phyloP scores from a whole-genome alignment of 2,329 filamentous ascomycete genomes.

The Cladosporium sp. region DNA sequence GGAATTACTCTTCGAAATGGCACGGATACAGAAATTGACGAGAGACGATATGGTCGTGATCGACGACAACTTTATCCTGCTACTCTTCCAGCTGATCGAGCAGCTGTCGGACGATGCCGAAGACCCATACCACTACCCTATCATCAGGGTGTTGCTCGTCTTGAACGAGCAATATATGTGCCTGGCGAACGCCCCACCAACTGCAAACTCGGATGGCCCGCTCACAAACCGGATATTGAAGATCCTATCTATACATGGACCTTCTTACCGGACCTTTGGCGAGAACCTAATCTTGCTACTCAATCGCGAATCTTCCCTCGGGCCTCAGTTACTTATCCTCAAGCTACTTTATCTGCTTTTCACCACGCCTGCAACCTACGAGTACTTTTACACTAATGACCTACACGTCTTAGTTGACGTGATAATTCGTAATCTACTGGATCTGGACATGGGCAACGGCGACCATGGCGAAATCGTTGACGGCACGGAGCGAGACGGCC shows the following conservation, averaged over 20 bases:
- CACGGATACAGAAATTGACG: slow-evolving; percentile 79
- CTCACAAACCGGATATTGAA: slow-evolving; percentile 95
- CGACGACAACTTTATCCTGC: slow-evolving; percentile 76
- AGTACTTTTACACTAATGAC: slow-evolving; percentile 99
- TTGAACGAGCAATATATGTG: slow-evolving; percentile 97
- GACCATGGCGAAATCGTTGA: slow-evolving; percentile 29
- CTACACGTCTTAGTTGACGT: slow-evolving; percentile 92
- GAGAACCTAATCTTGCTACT: slow-evolving; percentile 95
- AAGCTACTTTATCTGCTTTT: slow-evolving; percentile 95
- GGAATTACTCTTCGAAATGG: slow-evolving; percentile 95
- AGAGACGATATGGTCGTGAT: slow-evolving; percentile 70
- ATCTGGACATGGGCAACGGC: slow-evolving; percentile 77
- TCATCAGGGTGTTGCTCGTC: slow-evolving; percentile 92
- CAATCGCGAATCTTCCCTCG: slow-evolving; percentile 91
- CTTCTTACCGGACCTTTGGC: slow-evolving; percentile 87
- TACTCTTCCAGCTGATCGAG: slow-evolving; percentile 86
- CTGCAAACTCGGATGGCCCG: slow-evolving; percentile 45
- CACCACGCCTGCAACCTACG: slow-evolving; percentile 85
- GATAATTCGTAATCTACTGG: slow-evolving; percentile 93
- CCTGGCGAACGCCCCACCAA: slow-evolving; percentile 61
- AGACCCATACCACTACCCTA: slow-evolving; percentile 93
- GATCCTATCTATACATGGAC: slow-evolving; percentile 76
- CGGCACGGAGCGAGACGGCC: slow-evolving; percentile 32
- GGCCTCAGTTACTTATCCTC: slow-evolving; percentile 90
- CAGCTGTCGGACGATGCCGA: slow-evolving; percentile 80